Evolutionary conservation across 306 rosid genomes (phyloP), one percentile per base, ranked within the genome.

Genomic region (Luffa acutangula): DNA sequence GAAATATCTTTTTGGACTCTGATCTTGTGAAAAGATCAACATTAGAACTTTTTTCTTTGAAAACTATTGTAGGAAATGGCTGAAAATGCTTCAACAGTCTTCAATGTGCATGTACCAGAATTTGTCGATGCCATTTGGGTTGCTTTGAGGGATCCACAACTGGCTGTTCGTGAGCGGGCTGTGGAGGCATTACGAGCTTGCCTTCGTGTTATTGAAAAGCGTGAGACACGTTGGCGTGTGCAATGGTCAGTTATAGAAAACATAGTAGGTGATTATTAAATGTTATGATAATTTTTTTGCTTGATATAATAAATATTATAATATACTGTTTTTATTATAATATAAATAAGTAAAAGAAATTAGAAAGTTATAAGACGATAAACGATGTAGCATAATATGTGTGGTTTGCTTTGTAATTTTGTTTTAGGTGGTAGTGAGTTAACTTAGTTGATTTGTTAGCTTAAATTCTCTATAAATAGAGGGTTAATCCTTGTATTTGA

Each of bases 161-260:
- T 93, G 86, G 90, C 89, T 60, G 97, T 95, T 83, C 97, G 99
- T 14, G 97, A 95, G 87, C 87, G 97, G 69, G 97, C 97, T 80
- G 99, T 95, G 83, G 97, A 95, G 81, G 99, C 99, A 79, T 84
- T 95, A 82, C 97, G 97, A 59, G 99, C 99, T 77, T 95, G 99
- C 80, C 97, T 95, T 80, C 93, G 92, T 65, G 97, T 95, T 41
- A 93, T 95, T 73, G 99, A 93, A 82, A 90, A 88, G 85, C 97
- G 99, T 39, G 99, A 95, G 90, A 95, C 99, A 9, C 91, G 99
- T 9, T 93, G 99, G 99, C 97, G 99, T 79, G 99, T 95, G 80
- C 99, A 93, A 77, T 95, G 97, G 97, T 91, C 77, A 87, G 93
- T 85, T 83, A 75, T 72, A 66, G 70, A 63, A 63, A 13, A 34